Percentiles rank a stretch among this genome's conserved stretches.
phyloP scores from a whole-genome alignment of 78 protist genomes.

The Carpediemonas membranifera region DNA sequence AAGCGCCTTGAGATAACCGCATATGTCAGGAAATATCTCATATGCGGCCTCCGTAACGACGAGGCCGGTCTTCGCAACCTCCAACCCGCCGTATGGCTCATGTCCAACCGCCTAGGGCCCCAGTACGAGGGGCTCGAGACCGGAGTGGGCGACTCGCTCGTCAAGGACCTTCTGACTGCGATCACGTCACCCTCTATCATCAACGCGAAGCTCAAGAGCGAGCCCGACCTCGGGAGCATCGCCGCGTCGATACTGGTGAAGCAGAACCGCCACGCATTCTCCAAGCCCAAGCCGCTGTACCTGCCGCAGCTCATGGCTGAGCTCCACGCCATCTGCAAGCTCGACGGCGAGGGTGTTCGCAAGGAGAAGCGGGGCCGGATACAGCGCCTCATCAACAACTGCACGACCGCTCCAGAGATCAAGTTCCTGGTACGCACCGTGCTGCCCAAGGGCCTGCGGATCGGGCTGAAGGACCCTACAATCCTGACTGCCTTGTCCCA shows the following conservation, averaged over 20 bases:
- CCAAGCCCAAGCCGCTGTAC: conserved; percentile 21
- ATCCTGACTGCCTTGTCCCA: conserved; percentile 2
- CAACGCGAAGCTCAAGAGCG: no score
- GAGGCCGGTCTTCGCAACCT: no score
- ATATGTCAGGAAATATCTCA: no score
- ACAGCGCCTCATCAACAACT: not conserved
- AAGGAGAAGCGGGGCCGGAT: not conserved
- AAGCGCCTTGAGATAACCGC: no score
- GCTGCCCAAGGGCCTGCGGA: no score
- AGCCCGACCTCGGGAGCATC: no score
- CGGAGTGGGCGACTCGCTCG: conserved; percentile 77
- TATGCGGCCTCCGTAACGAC: no score
- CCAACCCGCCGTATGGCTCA: conserved; percentile 35
- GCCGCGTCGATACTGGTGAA: no score
- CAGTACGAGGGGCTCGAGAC: conserved; percentile 71
- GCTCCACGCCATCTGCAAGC: not conserved
- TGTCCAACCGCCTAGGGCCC: conserved; percentile 60
- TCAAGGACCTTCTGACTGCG: no score
- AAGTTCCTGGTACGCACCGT: conserved; percentile 14
- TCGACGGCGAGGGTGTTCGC: conserved; percentile 13
- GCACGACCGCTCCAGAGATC: not conserved
- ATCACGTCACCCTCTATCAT: no score
- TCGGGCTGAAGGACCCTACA: not conserved
- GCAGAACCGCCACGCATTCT: no score
- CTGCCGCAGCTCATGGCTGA: conserved; percentile 3